Percentiles rank a stretch among this genome's conserved stretches.
phyloP scores from a whole-genome alignment of 75 land plant genomes.

The Picea sitchensis region DNA sequence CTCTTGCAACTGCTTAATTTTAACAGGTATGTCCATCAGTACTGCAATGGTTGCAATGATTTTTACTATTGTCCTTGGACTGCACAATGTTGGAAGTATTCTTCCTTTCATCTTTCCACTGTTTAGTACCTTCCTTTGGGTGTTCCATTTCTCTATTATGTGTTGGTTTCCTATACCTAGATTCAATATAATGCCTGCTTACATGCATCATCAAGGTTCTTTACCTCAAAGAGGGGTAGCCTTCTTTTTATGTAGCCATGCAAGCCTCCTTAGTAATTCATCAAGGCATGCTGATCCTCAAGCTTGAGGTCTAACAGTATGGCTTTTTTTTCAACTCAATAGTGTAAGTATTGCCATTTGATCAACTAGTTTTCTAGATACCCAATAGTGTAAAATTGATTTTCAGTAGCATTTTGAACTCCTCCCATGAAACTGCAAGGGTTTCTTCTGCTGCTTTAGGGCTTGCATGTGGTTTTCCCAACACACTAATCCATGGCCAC shows the following conservation, averaged over 20 bases:
- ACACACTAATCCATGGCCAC: too few species aligned
- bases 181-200: not conserved
- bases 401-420: not conserved
- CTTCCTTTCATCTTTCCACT: too few species aligned
- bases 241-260: not conserved
- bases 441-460: too few species aligned
- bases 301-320: not conserved
- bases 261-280: not conserved
- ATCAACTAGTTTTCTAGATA: not conserved
- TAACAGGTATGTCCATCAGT: not conserved
- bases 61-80: not conserved
- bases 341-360: not conserved
- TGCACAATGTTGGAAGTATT: too few species aligned
- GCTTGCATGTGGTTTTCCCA: too few species aligned
- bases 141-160: not conserved
- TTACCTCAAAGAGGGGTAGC: too few species aligned
- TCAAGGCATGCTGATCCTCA: not conserved
- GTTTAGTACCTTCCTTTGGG: not conserved
- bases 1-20: too few species aligned
- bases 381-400: not conserved
- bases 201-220: not conserved
- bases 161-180: not conserved
- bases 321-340: not conserved
- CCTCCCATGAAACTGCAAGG: not conserved
- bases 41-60: not conserved